Evolutionary conservation across 352 stramenopile genomes (phyloP), one percentile per base, ranked within the genome.

Genomic region (Phytophthora cryptogea): DNA sequence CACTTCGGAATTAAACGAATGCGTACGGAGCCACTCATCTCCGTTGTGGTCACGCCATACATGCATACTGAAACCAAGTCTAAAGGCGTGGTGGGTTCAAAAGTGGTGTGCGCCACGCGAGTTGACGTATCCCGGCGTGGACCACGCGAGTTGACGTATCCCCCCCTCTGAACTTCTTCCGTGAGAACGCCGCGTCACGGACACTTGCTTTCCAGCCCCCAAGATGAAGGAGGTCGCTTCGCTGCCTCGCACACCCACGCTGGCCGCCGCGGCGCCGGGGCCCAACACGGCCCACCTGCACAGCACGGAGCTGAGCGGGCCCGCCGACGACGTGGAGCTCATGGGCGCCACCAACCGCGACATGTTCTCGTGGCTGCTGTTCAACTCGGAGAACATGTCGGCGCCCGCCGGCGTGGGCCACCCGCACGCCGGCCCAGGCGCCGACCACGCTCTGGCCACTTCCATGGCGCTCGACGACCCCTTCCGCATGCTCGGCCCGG

Each of bases 341-440:
- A 70, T 92, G 47, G 72, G 69, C 50, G 74, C 66, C 49, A 78
- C 80, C 23, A 92, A 89, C 65, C 83, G 83, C 47, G 83, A 93
- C 61, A 89, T 93, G 81, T 91, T 93, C 58, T 91, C 83, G 49
- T 93, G 83, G 83, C 70, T 91, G 53, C 65, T 93, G 20, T 89
- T 91, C 67, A 93, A 91, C 74, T 93, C 83, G 63, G 83, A 93
- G 63, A 87, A 90, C 69, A 90, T 92, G 63, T 75, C 76, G 32
- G 83, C 83, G 30, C 67, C 77, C 10, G 31, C 57, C 4, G 60
- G 58, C 30, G 59, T 54, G 45, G 28, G 58, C 2, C 68, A 62
- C 26, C 30, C 45, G 17, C 13, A 45, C 8, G 41, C 48, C 4
- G 56, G 43, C 30, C n/a, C 33, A 51, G 16, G 14, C 52, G 35